Base-by-base conservation (phyloP, 169 alveolate species). In the Eimeria praecox region DNA sequence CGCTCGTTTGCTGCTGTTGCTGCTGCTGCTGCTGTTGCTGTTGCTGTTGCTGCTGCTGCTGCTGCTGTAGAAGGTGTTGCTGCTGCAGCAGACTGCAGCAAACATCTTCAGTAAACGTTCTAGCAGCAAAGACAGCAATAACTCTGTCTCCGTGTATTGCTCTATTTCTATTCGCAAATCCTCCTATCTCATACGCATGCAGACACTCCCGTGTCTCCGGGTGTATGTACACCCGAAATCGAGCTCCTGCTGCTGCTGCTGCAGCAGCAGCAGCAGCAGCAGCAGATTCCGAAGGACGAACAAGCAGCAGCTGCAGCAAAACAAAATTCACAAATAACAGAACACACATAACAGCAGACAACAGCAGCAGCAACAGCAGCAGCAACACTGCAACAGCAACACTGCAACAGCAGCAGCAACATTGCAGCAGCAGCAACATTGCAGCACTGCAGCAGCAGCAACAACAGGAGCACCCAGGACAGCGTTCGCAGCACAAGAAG, bases 91-190 rank as follows among this genome's bases (percentile, higher is more conserved):
- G 42, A 6, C 40, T 80, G 69, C 44, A 27, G 69, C 89, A 80
- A 4, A 4, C 89, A 1, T 38, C 69, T n/a, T 49, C 92, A 2
- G 92, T 56, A 46, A 49, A 14, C 3, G 78, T 38, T 69, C 64
- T 85, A 54, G 66, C 12, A 6, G 73, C 46, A 33, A 91, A 91
- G 0, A 91, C 77, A 12, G 85, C 95, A 3, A 83, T 66, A 27
- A 91, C 95, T 35, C 6, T 2, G 73, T 91, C 95, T 22, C 91
- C 95, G 64, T 91, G 90, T 35, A 91, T 52, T n/a, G 95, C 90
- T 52, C 95, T 56, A 44, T 91, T 91, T 22, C 95, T 62, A 27
- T 87, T 73, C 10, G 33, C 44, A 35, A 91, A 91, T n/a, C 95
- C 95, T 16, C 95, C 95, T 5, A 91, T 3, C 27, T 78, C 90